These are phyloP conservation scores for Pyricularia pennisetigena DNA, from an alignment of 2,329 filamentous ascomycete species.

Conservation along the genomic window DNA sequence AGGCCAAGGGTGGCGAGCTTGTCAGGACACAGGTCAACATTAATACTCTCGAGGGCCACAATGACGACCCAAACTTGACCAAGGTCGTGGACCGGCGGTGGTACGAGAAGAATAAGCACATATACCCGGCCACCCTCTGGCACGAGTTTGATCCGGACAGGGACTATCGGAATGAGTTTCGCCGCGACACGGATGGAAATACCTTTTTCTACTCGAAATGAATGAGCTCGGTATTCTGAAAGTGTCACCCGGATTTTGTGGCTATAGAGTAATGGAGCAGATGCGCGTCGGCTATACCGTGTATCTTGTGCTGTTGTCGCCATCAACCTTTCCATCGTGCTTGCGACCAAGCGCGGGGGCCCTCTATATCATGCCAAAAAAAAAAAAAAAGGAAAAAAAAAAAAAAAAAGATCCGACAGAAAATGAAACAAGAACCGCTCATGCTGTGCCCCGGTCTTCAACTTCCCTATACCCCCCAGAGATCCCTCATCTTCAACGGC, in stretches of 20 bases:
- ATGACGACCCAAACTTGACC: slow-evolving; percentile 70
- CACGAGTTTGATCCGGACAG: slow-evolving; percentile 87
- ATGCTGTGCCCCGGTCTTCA: slow-evolving; percentile 7
- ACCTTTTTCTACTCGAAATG: slow-evolving; percentile 72
- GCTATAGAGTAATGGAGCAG: neutral
- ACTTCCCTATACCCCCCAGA: too few species aligned
- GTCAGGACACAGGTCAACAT: slow-evolving; percentile 34
- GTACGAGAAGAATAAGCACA: slow-evolving; percentile 98
- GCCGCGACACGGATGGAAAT: slow-evolving; percentile 82
- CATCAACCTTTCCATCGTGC: neutral
- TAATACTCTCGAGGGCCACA: slow-evolving; percentile 59
- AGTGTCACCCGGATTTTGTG: neutral
- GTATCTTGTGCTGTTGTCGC: neutral
- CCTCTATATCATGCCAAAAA: neutral
- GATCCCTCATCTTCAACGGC: neutral
- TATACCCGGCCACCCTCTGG: slow-evolving; percentile 94
- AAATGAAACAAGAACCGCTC: slow-evolving; percentile 1
- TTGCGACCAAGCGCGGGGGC: neutral
- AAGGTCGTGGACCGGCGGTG: slow-evolving; percentile 94
- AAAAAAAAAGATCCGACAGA: too few species aligned
- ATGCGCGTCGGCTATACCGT: neutral
- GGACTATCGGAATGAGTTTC: slow-evolving; percentile 68
- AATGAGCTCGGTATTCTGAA: slow-evolving; percentile 1
- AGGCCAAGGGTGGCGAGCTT: slow-evolving; percentile 16
- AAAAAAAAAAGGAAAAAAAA: neutral